Evolutionary conservation across 352 stramenopile species (phyloP).

Genomic region (Thraustochytrium striatum): DNA sequence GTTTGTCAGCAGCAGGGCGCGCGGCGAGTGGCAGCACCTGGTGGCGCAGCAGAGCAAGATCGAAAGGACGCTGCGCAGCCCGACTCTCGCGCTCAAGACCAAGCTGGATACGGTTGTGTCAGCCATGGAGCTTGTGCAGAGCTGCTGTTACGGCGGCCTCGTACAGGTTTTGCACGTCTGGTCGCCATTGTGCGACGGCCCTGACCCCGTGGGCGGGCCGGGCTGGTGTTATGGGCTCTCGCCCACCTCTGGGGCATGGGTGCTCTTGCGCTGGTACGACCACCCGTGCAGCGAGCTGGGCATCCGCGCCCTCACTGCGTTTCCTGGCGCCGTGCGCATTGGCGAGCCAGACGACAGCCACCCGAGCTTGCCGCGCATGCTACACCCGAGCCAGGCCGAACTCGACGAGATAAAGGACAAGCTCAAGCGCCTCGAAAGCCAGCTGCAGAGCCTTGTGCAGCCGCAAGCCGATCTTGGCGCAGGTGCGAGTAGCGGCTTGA

Average conservation of each 20-base stretch:
- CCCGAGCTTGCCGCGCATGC: too few species aligned
- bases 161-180: constrained; percentile 24
- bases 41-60: background rate
- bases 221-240: constrained; percentile 34
- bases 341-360: too few species aligned
- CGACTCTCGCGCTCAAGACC: background rate
- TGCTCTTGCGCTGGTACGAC: constrained; percentile 30
- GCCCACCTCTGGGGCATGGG: background rate
- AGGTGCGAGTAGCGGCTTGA: too few species aligned
- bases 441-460: too few species aligned
- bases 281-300: constrained; percentile 40
- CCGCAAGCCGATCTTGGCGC: too few species aligned
- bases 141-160: background rate
- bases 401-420: too few species aligned
- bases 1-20: background rate
- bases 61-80: constrained; percentile 11
- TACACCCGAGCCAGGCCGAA: too few species aligned
- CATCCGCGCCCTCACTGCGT: constrained; percentile 7
- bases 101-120: constrained; percentile 21
- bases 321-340: constrained; percentile 22
- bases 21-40: background rate
- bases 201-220: background rate
- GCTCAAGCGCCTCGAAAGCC: too few species aligned
- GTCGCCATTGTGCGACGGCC: background rate
- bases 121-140: background rate